A percentile compares a stretch with the other conserved stretches of the same genome.
Evolutionary conservation across 2,329 filamentous ascomycete genomes (phyloP).

Genomic region (Nemania sp.): DNA sequence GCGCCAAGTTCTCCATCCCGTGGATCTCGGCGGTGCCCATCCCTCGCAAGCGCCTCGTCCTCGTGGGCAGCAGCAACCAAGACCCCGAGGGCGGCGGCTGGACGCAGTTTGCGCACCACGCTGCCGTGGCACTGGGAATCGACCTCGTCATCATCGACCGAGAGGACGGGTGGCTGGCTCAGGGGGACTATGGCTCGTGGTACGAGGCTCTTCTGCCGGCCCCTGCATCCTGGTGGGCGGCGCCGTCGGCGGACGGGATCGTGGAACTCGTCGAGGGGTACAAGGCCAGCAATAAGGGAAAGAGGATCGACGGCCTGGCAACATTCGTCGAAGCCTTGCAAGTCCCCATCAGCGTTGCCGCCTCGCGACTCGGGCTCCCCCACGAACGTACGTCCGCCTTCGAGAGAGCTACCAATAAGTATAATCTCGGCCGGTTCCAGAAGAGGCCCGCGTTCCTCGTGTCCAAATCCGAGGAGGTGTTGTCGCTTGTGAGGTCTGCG

Average conservation of each 20-base stretch:
- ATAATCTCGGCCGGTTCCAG: conserved; percentile 31
- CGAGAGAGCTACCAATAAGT: conserved; percentile 37
- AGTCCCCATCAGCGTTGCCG: conserved; percentile 32
- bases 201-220: conserved; percentile 35
- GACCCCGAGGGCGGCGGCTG: conserved; percentile 35
- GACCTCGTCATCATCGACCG: conserved; percentile 36
- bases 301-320: conserved; percentile 34
- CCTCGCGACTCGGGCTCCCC: conserved; percentile 31
- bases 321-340: conserved; percentile 36
- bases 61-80: conserved; percentile 36
- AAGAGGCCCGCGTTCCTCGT: conserved; percentile 30
- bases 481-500: conserved; percentile 13
- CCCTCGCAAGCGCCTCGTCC: conserved; percentile 32
- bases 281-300: conserved; percentile 11
- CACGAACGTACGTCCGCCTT: conserved; percentile 31
- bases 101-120: conserved; percentile 32
- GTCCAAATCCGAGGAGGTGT: conserved; percentile 30
- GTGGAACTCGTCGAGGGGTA: conserved; percentile 28
- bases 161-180: conserved; percentile 32
- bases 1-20: conserved; percentile 30
- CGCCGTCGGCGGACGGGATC: conserved; percentile 33
- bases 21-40: conserved; percentile 27
- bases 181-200: conserved; percentile 30
- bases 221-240: conserved; percentile 31
- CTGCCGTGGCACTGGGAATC: conserved; percentile 33